Percentiles rank a stretch among this genome's conserved stretches.
These are phyloP conservation scores for Skeletonema marinoi DNA, from an alignment of 108 stramenopile genomes.

Conservation along the genomic window DNA sequence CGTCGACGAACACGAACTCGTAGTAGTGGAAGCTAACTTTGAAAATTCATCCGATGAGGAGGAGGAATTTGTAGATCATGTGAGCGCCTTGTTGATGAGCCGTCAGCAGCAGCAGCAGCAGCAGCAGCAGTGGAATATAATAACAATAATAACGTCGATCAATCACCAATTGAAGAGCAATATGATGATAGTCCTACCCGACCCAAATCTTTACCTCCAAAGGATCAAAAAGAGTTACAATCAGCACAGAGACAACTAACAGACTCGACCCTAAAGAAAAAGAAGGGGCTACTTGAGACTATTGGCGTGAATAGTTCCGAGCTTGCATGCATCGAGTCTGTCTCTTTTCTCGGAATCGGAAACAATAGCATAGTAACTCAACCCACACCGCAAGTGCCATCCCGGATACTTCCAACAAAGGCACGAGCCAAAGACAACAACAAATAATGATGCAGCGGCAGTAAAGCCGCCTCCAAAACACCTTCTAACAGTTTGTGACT, in stretches of 20 bases:
- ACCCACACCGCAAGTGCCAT: constrained; percentile 17
- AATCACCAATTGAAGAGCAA: no score
- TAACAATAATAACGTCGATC: no score
- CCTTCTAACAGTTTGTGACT: constrained; percentile 79
- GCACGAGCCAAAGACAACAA: not conserved
- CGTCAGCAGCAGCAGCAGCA: not conserved
- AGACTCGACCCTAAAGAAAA: constrained; percentile 28
- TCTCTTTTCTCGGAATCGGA: constrained; percentile 30
- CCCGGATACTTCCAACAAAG: constrained; percentile 12
- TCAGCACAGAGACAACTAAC: constrained; percentile 27
- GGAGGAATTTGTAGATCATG: not conserved
- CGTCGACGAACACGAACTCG: not conserved
- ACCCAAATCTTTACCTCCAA: constrained; percentile 35
- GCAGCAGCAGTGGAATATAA: no score
- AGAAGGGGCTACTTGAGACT: constrained; percentile 21
- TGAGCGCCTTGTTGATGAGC: not conserved
- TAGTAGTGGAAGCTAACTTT: not conserved
- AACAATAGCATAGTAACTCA: constrained; percentile 24
- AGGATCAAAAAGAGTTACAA: constrained; percentile 46
- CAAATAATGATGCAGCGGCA: constrained; percentile 17
- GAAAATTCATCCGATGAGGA: not conserved
- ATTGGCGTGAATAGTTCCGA: constrained; percentile 26
- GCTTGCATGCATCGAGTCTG: constrained; percentile 15
- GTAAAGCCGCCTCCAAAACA: constrained; percentile 60
- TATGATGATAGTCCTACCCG: not conserved